Base-by-base conservation (phyloP, 768 basidiomycete genomes). In the Agaricus blazei region DNA sequence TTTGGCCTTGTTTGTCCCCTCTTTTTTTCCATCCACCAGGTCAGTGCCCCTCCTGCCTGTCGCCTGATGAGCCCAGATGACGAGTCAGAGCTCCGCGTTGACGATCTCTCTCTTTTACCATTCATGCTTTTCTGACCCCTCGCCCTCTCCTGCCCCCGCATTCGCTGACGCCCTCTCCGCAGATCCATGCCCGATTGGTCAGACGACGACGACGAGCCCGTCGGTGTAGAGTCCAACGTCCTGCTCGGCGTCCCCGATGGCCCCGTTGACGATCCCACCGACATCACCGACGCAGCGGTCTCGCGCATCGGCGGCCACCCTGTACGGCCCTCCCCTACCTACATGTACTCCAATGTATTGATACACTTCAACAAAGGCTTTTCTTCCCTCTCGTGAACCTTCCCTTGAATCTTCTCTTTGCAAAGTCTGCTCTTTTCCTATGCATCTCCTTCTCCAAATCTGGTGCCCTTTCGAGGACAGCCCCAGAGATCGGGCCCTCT, bases 381-480 rank as follows among this genome's bases (percentile, higher is more conserved):
- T 93, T 61, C 75, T 93, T 62, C 78, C 83, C 51, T 77, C 80
- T 45, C 72, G 70, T 63, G 82, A 84, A 66, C 88, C 86, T 12
- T 64, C 82, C 24, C 69, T 84, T 60, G 71, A 82, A 54, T 84
- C 83, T 26, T 86, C 85, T 5, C 72, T 76, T 49, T 95, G 93
- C 80, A 82, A 79, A 66, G 70, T 77, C 49, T 96, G 93, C 71
- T 74, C 76, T 9, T 69, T 74, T 19, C 81, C 87, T 0, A 93
- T 88, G 90, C 85, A 90, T 60, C 78, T 96, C 23, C 78, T 94
- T 37, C 77, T 90, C 9, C 92, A 95, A 64, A 78, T 96, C 63
- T 94, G 90, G 89, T 93, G 90, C 67, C 93, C 93, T 0, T 83
- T 94, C 61, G 88, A 93, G 64, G 75, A 85, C 37, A 94, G 90